Evolutionary conservation across 2,329 filamentous ascomycete genomes (phyloP), one percentile per base, ranked within the genome.

Genomic region (Acephala macrosclerotiorum): DNA sequence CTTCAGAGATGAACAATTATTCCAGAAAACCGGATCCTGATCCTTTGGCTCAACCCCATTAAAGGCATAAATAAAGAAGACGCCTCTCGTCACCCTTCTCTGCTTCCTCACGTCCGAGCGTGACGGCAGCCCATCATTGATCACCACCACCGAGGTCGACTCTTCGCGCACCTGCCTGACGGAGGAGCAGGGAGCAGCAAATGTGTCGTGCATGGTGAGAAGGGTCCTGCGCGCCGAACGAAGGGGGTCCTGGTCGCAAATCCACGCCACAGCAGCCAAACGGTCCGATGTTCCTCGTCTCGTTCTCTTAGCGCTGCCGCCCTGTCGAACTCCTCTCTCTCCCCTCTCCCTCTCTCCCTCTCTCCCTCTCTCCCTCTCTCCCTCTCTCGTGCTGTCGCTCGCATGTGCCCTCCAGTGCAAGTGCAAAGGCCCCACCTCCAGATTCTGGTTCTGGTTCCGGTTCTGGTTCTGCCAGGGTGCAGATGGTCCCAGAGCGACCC

Each of bases 211-310:
- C 63, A 65, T 65, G 63, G 55, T 47, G n/a, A 7, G 18, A 63
- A 63, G 61, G 55, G 61, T 63, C 61, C 42, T 63, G 55, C 56
- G 53, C 53, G 49, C 25, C 33, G 38, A 22, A 29, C 58, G 58
- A 57, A 35, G 53, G 65, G 64, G 58, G 53, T 55, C 64, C 64
- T 67, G 66, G 67, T 68, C 51, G 60, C 33, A 49, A 49, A 65
- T 60, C 65, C 66, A 66, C 70, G 67, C 69, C 67, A 63, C 36
- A 61, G 45, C 53, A 60, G 55, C 56, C 67, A 71, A 71, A 70
- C 70, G 70, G 70, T 72, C 70, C 70, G 70, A 71, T 71, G 62
- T 72, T 72, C 70, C 70, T n/a, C n/a, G n/a, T n/a, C 49, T 53
- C 14, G 12, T 29, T 47, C 62, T n/a, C 26, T 22, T 36, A 12